Evolutionary conservation across 805 yeast genomes (phyloP).

Genomic region (Candida caryicola): DNA sequence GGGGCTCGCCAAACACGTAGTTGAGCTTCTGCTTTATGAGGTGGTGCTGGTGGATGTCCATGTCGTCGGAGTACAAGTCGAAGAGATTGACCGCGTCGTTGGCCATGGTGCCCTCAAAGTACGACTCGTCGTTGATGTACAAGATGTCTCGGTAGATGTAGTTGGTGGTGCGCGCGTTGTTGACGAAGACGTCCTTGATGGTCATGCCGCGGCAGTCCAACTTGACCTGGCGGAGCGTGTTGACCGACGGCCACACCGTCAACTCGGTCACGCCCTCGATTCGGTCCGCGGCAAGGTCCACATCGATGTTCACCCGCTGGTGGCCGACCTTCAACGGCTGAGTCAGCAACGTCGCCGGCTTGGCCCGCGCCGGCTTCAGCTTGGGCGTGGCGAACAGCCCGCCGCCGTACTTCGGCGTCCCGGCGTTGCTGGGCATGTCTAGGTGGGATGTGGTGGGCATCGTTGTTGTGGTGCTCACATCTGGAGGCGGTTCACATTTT

Average conservation of each 20-base stretch:
- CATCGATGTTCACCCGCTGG: conserved; percentile 77
- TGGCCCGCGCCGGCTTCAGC: conserved; percentile 18
- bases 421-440: conserved; percentile 7
- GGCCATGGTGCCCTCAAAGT: conserved; percentile 25
- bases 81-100: conserved; percentile 29
- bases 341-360: conserved; percentile 22
- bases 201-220: conserved; percentile 79
- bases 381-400: conserved; percentile 17
- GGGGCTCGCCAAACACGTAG: conserved; percentile 50
- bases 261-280: conserved; percentile 79
- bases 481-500: not conserved
- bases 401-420: conserved; percentile 10
- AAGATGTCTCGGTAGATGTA: conserved; percentile 57
- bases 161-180: conserved; percentile 49
- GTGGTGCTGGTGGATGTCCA: conserved; percentile 57
- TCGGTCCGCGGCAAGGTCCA: conserved; percentile 62
- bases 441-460: conserved; percentile 10
- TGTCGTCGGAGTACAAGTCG: conserved; percentile 42
- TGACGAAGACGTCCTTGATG: conserved; percentile 63
- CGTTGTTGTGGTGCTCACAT: not conserved
- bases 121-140: conserved; percentile 33
- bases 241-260: conserved; percentile 69
- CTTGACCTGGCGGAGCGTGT: conserved; percentile 54
- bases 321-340: conserved; percentile 74
- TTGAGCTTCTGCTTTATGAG: conserved; percentile 51